phyloP scores from a whole-genome alignment of 164 flowering plant genomes.

The Cinnamomum micranthum region DNA sequence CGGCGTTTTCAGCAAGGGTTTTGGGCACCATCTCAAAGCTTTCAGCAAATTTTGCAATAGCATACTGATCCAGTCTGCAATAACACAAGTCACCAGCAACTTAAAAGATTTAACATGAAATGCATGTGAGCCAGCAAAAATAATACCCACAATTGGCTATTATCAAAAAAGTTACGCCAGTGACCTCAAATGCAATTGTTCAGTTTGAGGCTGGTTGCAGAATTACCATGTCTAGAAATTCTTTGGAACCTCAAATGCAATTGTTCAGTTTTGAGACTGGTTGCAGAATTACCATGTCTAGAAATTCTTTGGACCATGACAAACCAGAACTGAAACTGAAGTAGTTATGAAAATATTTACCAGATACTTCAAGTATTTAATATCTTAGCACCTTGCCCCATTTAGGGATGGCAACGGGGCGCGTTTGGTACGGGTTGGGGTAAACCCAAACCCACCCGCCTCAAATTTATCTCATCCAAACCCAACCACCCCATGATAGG shows the following conservation, averaged over 20 bases:
- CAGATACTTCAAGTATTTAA: too few relatives aligned
- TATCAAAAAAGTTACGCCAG: not conserved
- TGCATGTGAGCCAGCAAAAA: not conserved
- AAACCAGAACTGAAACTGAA: too few relatives aligned
- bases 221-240: not conserved
- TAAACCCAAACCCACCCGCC: too few relatives aligned
- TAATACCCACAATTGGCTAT: not conserved
- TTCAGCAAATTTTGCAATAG: conserved; percentile 90
- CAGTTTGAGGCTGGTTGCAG: too few relatives aligned
- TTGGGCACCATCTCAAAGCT: conserved; percentile 95
- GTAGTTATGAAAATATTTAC: too few relatives aligned
- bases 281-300: not conserved
- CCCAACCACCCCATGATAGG: too few relatives aligned
- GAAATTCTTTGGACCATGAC: not conserved
- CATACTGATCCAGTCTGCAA: conserved; percentile 94
- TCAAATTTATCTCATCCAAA: too few relatives aligned
- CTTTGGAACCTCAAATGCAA: not conserved
- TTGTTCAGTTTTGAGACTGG: too few relatives aligned
- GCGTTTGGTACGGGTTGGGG: too few relatives aligned
- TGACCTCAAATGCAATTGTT: too few relatives aligned
- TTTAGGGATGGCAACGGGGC: too few relatives aligned
- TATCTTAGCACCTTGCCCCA: too few relatives aligned
- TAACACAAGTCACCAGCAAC: not conserved
- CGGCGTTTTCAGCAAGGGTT: conserved; percentile 94
- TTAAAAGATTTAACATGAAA: not conserved